A percentile compares a stretch with the other conserved stretches of the same genome.
These are phyloP conservation scores for Eucalyptus rudis DNA, from an alignment of 345 rosid species.

Conservation along the genomic window DNA sequence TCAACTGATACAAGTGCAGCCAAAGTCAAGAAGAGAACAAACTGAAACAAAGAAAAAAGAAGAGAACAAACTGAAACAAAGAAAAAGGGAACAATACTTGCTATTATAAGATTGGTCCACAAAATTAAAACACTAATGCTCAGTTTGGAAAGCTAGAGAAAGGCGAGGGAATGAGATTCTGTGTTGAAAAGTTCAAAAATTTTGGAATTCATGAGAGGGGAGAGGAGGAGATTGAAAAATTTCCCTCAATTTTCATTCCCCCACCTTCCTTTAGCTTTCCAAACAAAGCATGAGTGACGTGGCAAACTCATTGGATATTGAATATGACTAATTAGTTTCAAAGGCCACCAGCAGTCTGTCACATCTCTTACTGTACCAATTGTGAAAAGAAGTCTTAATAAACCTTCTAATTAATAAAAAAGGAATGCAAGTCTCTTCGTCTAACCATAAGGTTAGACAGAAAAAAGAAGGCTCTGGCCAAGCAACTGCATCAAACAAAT, in stretches of 20 bases:
- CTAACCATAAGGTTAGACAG: neutral
- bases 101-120: neutral
- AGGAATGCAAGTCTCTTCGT: neutral
- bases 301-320: neutral
- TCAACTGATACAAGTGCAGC: neutral
- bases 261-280: neutral
- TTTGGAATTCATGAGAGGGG: neutral
- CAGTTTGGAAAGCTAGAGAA: neutral
- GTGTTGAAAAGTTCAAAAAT: neutral
- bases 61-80: neutral
- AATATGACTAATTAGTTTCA: neutral
- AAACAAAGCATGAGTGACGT: neutral
- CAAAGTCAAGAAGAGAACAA: neutral
- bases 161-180: neutral
- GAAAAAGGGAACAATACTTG: neutral
- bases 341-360: neutral
- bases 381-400: neutral
- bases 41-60: neutral
- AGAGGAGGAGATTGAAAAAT: neutral
- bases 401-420: neutral
- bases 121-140: neutral
- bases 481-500: neutral
- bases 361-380: neutral
- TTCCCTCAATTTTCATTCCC: neutral
- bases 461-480: neutral